Conservation (phyloP, 768 basidiomycete genomes). For the Botryobasidium botryosum region DNA sequence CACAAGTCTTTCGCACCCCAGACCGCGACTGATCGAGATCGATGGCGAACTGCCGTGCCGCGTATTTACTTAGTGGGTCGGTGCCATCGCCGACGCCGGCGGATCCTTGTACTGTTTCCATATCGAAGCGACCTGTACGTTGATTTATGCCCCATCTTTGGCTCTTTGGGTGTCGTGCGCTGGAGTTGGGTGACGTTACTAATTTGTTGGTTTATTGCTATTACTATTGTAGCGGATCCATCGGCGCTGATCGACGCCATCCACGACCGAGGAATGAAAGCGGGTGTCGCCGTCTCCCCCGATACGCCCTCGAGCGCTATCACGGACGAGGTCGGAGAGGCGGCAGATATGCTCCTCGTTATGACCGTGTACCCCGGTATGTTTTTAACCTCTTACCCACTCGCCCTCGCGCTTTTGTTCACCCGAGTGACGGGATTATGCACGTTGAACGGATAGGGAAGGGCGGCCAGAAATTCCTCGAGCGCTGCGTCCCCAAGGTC, state of each 20-base stretch:
- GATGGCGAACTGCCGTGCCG: not conserved
- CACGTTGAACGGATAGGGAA: conserved; percentile 13
- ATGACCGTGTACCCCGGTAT: conserved; percentile 9
- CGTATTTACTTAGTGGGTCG: conserved; percentile 66
- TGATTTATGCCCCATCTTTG: not conserved
- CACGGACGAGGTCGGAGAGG: conserved; percentile 64
- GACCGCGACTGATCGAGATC: too few species aligned
- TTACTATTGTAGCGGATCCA: conserved; percentile 49
- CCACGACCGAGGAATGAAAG: conserved; percentile 73
- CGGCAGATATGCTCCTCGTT: conserved; percentile 21
- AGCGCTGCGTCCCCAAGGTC: conserved; percentile 85
- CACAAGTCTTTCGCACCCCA: not conserved
- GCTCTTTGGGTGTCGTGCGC: not conserved
- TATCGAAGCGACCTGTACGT: conserved; percentile 76
- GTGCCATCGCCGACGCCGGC: conserved; percentile 89
- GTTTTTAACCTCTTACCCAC: not conserved
- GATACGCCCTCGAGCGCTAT: conserved; percentile 82
- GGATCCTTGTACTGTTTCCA: conserved; percentile 95
- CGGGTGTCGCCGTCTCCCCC: conserved; percentile 92
- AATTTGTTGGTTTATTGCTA: not conserved
- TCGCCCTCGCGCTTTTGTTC: not conserved
- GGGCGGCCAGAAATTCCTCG: conserved; percentile 93
- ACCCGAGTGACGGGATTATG: not conserved
- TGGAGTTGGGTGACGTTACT: not conserved
- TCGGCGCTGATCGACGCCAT: conserved; percentile 64